Conservation (phyloP, 352 stramenopile species). For the Saprolegnia parasitica region DNA sequence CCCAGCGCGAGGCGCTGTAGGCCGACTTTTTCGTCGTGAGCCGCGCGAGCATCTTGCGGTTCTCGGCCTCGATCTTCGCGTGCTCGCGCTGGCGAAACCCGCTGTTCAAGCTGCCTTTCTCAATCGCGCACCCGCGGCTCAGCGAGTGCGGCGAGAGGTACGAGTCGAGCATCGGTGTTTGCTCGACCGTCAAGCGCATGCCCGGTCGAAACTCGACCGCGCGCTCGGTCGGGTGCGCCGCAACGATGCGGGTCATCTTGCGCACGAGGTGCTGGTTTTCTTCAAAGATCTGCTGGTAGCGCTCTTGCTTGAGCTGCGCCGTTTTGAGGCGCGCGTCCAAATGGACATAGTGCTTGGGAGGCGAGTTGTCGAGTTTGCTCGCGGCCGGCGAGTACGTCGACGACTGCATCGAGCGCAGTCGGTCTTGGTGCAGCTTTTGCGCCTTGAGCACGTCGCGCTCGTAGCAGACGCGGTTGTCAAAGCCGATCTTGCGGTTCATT, state of each 20-base stretch:
- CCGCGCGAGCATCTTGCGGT: conserved; percentile 50
- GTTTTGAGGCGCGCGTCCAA: conserved; percentile 54
- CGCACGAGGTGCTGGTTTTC: conserved; percentile 65
- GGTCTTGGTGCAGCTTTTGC: conserved; percentile 58
- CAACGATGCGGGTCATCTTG: conserved; percentile 70
- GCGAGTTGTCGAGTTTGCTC: conserved; percentile 57
- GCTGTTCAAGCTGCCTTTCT: conserved; percentile 59
- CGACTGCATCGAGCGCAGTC: conserved; percentile 53
- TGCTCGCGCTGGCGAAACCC: conserved; percentile 49
- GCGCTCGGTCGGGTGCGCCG: conserved; percentile 6
- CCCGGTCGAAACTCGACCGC: conserved; percentile 38
- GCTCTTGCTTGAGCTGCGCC: conserved; percentile 54
- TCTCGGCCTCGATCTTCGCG: conserved; percentile 57
- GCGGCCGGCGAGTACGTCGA: conserved; percentile 57
- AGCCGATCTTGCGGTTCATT: conserved; percentile 75
- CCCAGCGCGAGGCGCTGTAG: conserved; percentile 72
- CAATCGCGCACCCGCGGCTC: conserved; percentile 57
- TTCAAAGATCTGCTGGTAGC: conserved; percentile 52
- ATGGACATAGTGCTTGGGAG: conserved; percentile 42
- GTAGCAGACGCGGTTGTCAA: conserved; percentile 79
- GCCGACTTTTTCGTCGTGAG: conserved; percentile 52
- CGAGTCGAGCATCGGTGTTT: conserved; percentile 70
- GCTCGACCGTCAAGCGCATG: conserved; percentile 56
- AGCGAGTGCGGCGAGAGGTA: conserved; percentile 64
- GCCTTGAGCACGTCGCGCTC: conserved; percentile 63